A percentile compares a stretch with the other conserved stretches of the same genome.
Conservation (phyloP, 2,329 filamentous ascomycete species). For the Sphaerulina vaccinii region DNA sequence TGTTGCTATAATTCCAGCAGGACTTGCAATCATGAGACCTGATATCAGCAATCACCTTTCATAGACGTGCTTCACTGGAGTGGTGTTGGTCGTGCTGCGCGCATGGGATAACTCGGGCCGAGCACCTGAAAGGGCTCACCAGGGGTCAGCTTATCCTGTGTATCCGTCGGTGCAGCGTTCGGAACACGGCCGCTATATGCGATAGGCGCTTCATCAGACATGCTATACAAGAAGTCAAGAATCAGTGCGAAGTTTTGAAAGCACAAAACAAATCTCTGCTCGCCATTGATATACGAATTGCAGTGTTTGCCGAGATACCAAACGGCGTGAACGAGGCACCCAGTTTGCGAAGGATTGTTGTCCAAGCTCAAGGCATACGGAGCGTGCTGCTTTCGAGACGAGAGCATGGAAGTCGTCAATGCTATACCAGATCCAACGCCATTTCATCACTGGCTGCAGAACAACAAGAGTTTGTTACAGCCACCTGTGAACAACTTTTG, state of each 20-base stretch:
- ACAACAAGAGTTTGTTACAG: slow-evolving; percentile 86
- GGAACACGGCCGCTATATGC: no score
- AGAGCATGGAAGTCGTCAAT: slow-evolving; percentile 9
- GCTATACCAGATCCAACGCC: slow-evolving; percentile 15
- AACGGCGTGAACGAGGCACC: background rate
- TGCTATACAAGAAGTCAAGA: no score
- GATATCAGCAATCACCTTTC: no score
- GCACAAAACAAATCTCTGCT: background rate
- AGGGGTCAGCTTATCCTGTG: no score
- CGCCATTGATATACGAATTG: background rate
- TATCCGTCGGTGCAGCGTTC: no score
- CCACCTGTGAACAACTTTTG: slow-evolving; percentile 97
- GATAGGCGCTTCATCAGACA: no score
- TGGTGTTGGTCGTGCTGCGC: background rate
- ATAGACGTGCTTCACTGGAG: no score
- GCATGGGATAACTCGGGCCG: background rate
- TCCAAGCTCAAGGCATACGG: background rate
- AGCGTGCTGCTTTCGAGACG: background rate
- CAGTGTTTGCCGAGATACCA: no score
- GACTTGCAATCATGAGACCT: no score
- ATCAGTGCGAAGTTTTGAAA: background rate
- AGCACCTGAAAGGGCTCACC: no score
- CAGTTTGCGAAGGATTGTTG: background rate
- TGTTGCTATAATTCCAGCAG: no score
- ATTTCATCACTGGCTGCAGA: slow-evolving; percentile 59